Evolutionary conservation across 306 rosid genomes (phyloP).

Genomic region (Begonia peltatifolia): DNA sequence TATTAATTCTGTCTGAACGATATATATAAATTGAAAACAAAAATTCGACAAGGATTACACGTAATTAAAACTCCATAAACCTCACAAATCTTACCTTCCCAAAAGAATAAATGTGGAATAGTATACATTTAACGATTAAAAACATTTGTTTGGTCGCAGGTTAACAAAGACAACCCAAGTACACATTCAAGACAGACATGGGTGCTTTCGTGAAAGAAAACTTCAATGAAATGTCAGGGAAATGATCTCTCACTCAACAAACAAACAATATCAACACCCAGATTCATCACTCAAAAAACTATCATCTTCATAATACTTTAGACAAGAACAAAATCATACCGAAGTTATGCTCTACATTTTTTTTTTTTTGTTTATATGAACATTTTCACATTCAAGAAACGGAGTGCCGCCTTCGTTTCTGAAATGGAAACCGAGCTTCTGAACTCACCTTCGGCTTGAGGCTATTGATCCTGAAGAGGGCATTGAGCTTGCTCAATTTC

Average conservation of each 20-base stretch:
- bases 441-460: constrained; percentile 34
- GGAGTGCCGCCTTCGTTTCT: constrained; percentile 87
- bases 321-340: constrained; percentile 20
- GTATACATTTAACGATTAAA: too few species aligned
- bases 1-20: too few species aligned
- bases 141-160: too few species aligned
- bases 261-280: constrained; percentile 10
- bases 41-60: too few species aligned
- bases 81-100: too few species aligned
- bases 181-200: not conserved
- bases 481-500: constrained; percentile 62
- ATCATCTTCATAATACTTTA: constrained; percentile 14
- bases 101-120: too few species aligned
- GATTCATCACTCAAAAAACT: constrained; percentile 19
- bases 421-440: constrained; percentile 67
- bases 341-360: constrained; percentile 26
- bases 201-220: constrained; percentile 2
- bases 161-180: too few species aligned
- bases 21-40: too few species aligned
- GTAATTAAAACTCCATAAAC: too few species aligned
- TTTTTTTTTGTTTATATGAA: constrained; percentile 15
- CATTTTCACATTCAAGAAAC: constrained; percentile 43
- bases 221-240: constrained; percentile 9
- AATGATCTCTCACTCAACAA: not conserved
- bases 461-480: constrained; percentile 51